Percentiles rank a stretch among this genome's conserved stretches.
Evolutionary conservation across 108 stramenopile species (phyloP).

Genomic region (Skeletonema marinoi): DNA sequence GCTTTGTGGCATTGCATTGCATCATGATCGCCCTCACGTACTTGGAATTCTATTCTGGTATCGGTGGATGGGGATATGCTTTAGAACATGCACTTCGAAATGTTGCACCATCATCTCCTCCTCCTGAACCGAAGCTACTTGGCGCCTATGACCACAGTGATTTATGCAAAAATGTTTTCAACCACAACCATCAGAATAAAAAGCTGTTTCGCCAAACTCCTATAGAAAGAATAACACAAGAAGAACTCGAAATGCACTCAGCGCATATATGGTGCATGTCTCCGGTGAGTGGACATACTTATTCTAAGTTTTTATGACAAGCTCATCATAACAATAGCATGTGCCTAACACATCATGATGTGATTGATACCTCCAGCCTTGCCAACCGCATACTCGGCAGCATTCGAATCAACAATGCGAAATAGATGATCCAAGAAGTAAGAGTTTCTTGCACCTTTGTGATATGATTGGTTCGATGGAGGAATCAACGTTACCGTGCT

Average conservation of each 20-base stretch:
- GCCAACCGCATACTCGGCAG: slow-evolving; percentile 87
- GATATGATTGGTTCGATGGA: slow-evolving; percentile 48
- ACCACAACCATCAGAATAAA: slow-evolving; percentile 52
- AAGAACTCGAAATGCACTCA: slow-evolving; percentile 50
- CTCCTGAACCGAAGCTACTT: slow-evolving; percentile 42
- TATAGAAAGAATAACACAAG: slow-evolving; percentile 63
- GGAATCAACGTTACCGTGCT: slow-evolving; percentile 51
- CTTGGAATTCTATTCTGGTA: slow-evolving; percentile 92
- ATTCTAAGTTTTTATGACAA: no score
- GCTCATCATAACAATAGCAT: no score
- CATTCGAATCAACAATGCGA: slow-evolving; percentile 67
- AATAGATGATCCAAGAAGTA: slow-evolving; percentile 65
- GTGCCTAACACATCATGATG: no score
- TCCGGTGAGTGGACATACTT: slow-evolving; percentile 32
- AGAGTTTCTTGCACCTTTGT: slow-evolving; percentile 72
- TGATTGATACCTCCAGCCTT: slow-evolving; percentile 45
- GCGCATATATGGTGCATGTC: slow-evolving; percentile 84
- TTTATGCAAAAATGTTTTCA: slow-evolving; percentile 64
- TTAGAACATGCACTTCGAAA: slow-evolving; percentile 58
- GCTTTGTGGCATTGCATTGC: no score
- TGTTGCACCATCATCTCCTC: slow-evolving; percentile 9
- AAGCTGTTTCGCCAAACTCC: slow-evolving; percentile 28
- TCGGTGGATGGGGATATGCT: slow-evolving; percentile 90
- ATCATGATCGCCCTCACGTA: slow-evolving; percentile 65
- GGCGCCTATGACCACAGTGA: slow-evolving; percentile 85